Percentiles rank a stretch among this genome's conserved stretches.
Evolutionary conservation across 2,329 filamentous ascomycete genomes (phyloP).

Genomic region (Neocucurbitaria cava): DNA sequence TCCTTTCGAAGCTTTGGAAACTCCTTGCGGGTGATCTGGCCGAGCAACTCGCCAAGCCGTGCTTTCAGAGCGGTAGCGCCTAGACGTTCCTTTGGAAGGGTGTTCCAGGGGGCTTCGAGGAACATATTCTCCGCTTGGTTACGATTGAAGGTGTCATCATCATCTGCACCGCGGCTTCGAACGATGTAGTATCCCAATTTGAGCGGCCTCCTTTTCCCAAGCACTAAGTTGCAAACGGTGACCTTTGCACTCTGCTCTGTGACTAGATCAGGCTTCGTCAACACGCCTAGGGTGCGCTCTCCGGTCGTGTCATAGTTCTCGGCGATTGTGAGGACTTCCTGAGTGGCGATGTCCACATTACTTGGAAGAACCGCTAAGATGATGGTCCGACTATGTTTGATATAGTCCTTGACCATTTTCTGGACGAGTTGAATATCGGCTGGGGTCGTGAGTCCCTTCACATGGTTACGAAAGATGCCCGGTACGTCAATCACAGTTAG

Average conservation of each 20-base stretch:
- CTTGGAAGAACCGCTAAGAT: slow-evolving; percentile 26
- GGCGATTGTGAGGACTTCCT: slow-evolving; percentile 6
- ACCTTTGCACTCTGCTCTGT: background rate
- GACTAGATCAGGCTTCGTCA: slow-evolving; percentile 46
- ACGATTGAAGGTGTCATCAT: slow-evolving; percentile 22
- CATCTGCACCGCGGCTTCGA: slow-evolving; percentile 38
- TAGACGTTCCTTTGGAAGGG: background rate
- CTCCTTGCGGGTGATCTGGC: slow-evolving; percentile 2
- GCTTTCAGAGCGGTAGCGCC: slow-evolving; percentile 3
- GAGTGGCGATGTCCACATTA: slow-evolving; percentile 47
- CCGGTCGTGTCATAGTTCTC: slow-evolving; percentile 40
- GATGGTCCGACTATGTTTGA: slow-evolving; percentile 23
- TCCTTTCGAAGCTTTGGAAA: slow-evolving; percentile 2
- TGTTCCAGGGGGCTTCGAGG: background rate
- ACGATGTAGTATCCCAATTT: slow-evolving; percentile 43
- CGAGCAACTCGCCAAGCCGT: slow-evolving; percentile 2
- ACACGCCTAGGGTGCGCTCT: slow-evolving; percentile 44
- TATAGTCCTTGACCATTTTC: slow-evolving; percentile 24
- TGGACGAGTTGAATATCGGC: slow-evolving; percentile 18
- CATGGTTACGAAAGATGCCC: slow-evolving; percentile 46
- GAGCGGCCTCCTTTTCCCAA: background rate
- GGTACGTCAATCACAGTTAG: slow-evolving; percentile 54
- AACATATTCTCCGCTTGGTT: background rate
- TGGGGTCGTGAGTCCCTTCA: slow-evolving; percentile 12
- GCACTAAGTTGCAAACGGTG: background rate